Conservation (phyloP, 805 yeast genomes). For the Saccharomycopsis synnaedendra region DNA sequence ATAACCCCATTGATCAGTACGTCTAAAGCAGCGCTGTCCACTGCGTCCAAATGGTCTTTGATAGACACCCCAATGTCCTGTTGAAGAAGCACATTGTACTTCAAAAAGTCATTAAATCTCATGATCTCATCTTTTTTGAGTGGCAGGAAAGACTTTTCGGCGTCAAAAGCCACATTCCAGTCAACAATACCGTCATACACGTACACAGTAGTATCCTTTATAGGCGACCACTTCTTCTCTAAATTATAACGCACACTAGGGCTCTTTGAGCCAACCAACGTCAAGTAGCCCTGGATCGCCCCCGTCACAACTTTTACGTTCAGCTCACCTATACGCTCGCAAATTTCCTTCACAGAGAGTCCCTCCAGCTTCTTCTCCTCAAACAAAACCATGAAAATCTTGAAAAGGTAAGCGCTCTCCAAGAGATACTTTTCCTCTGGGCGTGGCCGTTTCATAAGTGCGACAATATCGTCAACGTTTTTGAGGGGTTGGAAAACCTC, state of each 20-base stretch:
- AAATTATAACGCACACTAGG: slow-evolving; percentile 4
- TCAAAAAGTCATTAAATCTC: background rate
- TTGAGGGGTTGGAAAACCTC: background rate
- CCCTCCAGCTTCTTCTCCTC: slow-evolving; percentile 4
- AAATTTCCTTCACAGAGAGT: slow-evolving; percentile 3
- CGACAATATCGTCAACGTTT: background rate
- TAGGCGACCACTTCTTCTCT: slow-evolving; percentile 6
- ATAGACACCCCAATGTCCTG: background rate
- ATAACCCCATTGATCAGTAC: background rate
- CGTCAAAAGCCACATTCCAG: slow-evolving; percentile 5
- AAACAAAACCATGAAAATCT: slow-evolving; percentile 2
- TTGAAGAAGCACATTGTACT: background rate
- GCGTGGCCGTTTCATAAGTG: slow-evolving; percentile 1
- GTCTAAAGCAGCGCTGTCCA: background rate
- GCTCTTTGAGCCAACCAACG: background rate
- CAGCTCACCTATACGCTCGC: background rate
- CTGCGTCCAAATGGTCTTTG: background rate
- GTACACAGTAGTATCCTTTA: slow-evolving; percentile 1
- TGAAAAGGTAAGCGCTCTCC: background rate
- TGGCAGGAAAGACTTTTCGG: background rate
- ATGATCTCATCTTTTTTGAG: background rate
- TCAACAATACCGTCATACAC: slow-evolving; percentile 6
- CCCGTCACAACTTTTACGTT: background rate
- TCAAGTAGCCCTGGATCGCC: slow-evolving; percentile 2
- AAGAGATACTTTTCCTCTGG: slow-evolving; percentile 1